phyloP scores from a whole-genome alignment of 208 protist genomes.

The Naegleria fowleri region DNA sequence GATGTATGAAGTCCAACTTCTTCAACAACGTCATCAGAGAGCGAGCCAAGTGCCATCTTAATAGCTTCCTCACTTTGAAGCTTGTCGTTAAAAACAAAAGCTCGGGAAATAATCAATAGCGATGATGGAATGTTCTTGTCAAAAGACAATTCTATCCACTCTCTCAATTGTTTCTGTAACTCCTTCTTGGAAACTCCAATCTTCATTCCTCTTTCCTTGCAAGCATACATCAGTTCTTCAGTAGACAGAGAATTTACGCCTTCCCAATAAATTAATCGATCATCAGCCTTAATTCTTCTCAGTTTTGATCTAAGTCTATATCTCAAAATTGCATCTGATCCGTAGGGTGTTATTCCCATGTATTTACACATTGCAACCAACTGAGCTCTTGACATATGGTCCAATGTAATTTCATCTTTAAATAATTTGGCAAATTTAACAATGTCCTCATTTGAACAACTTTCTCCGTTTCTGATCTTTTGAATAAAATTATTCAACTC shows the following conservation, averaged over 20 bases:
- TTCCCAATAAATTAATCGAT: conserved; percentile 30
- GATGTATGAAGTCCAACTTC: not conserved
- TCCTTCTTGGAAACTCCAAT: not conserved
- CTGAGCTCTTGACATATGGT: conserved; percentile 27
- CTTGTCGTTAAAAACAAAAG: conserved; percentile 8
- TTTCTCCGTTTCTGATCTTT: not conserved
- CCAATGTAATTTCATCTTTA: conserved; percentile 28
- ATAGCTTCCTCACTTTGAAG: conserved; percentile 14
- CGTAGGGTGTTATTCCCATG: not conserved
- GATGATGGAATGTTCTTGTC: conserved; percentile 14
- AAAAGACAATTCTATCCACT: conserved; percentile 27
- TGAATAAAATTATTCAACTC: conserved; percentile 36
- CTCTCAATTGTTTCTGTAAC: not conserved
- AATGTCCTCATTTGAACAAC: conserved; percentile 6
- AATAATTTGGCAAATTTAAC: conserved; percentile 27
- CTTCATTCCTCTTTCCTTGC: conserved; percentile 19
- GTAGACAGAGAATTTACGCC: conserved; percentile 18
- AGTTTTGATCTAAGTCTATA: conserved; percentile 20
- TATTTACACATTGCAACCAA: conserved; percentile 22
- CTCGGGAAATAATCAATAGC: conserved; percentile 22
- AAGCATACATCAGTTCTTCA: conserved; percentile 24
- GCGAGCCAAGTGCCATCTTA: not conserved
- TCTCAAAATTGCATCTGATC: conserved; percentile 18
- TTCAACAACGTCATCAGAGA: conserved; percentile 13
- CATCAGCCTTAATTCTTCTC: conserved; percentile 23